Evolutionary conservation across 129 eudicot genomes (phyloP), one percentile per base, ranked within the genome.

Genomic region (Scalesia atractyloides): DNA sequence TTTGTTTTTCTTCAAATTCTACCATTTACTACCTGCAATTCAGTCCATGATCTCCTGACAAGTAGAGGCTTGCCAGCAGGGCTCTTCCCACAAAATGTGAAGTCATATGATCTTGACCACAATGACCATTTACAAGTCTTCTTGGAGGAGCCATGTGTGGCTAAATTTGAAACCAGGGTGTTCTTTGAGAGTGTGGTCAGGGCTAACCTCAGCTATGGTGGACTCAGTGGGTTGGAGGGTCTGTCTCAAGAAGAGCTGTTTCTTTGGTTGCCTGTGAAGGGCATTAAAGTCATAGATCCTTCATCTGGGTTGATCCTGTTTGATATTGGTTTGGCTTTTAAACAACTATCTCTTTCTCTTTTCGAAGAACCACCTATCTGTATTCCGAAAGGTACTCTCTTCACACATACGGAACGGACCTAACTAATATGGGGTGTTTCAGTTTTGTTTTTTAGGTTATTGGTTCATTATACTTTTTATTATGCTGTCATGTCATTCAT

Each of bases 301-400:
- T 64, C 82, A 11, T 84, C 90, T 65, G 96, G 96, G 10, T 48
- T 90, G 13, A 90, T 90, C 16, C 58, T 90, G 75, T 86, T 90
- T 71, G 96, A 90, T 66, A 90, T 90, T 68, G 96, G 93, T 7
- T 50, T 86, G 56, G 96, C 96, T 81, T 85, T 76, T 52, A 90
- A 90, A 19, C 86, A 90, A 64, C 79, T 90, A 41, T 90, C 96
- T 71, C 83, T 90, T 50, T 87, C 96, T 3, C 84, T 84, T 64
- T 90, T 90, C 70, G 96, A 90, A 79, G 93, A 90, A 8, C 96
- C 96, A 19, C 93, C 93, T 17, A 62, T 82, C 73, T 90, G 96
- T 76, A 58, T 77, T 20, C 84, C 91, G 37, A 84, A 81, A 78
- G 88, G 87, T 84, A 70, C 51, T 53, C 20, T n/a, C 36, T 14